Evolutionary conservation across 768 basidiomycete genomes (phyloP).

Genomic region (Naganishia friedmannii): DNA sequence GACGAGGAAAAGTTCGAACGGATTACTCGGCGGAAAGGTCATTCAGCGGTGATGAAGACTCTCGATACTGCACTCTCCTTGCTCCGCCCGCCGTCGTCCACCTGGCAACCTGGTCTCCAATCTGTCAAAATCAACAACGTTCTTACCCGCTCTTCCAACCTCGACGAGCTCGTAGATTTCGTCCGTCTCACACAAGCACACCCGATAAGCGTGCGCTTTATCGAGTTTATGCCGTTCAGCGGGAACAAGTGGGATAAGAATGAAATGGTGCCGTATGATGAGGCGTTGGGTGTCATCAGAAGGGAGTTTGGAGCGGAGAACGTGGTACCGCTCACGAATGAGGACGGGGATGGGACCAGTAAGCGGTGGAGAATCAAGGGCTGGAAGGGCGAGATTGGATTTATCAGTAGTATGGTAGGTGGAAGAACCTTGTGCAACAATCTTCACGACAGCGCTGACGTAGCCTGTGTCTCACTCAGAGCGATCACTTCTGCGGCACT

Average conservation of each 20-base stretch:
- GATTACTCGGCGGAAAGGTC: slow-evolving; percentile 69
- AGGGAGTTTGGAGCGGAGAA: slow-evolving; percentile 32
- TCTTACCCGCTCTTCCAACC: slow-evolving; percentile 75
- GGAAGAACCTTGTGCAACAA: not conserved
- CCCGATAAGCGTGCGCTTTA: slow-evolving; percentile 72
- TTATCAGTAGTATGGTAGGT: slow-evolving; percentile 60
- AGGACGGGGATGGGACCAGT: slow-evolving; percentile 79
- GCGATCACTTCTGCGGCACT: slow-evolving; percentile 81
- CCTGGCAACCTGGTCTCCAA: slow-evolving; percentile 54
- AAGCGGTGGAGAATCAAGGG: slow-evolving; percentile 73
- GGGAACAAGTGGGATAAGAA: slow-evolving; percentile 80
- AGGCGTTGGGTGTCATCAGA: slow-evolving; percentile 61
- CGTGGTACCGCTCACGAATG: slow-evolving; percentile 40
- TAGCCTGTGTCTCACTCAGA: slow-evolving; percentile 57
- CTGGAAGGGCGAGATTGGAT: slow-evolving; percentile 68
- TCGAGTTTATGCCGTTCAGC: slow-evolving; percentile 92
- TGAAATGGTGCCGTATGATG: slow-evolving; percentile 76
- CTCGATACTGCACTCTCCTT: slow-evolving; percentile 62
- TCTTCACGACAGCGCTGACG: not conserved
- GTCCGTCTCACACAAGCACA: slow-evolving; percentile 69
- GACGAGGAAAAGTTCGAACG: slow-evolving; percentile 83
- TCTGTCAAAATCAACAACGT: slow-evolving; percentile 82
- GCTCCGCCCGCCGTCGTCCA: not conserved
- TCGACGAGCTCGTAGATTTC: slow-evolving; percentile 74
- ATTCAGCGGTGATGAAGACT: slow-evolving; percentile 69